A percentile compares a stretch with the other conserved stretches of the same genome.
phyloP scores from a whole-genome alignment of 75 land plant species.

The Larix kaempferi region DNA sequence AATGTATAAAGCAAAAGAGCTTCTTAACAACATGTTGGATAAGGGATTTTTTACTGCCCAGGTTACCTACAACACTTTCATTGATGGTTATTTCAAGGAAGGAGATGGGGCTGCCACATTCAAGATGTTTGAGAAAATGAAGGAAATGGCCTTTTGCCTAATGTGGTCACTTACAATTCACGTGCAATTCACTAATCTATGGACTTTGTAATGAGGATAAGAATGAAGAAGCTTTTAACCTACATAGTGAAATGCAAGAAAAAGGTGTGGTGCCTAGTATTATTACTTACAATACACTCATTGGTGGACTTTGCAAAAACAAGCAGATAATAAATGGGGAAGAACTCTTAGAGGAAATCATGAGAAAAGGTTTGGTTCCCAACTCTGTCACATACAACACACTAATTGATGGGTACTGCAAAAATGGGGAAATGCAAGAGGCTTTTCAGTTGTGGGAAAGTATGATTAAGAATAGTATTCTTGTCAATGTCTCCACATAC shows the following conservation, averaged over 20 bases:
- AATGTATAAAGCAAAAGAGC: constrained; percentile 49
- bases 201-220: constrained; percentile 33
- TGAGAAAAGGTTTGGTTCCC: constrained; percentile 21
- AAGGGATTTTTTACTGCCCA: constrained; percentile 24
- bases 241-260: constrained; percentile 39
- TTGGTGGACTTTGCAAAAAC: constrained; percentile 51
- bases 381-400: constrained; percentile 42
- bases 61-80: constrained; percentile 33
- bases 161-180: constrained; percentile 44
- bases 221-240: constrained; percentile 28
- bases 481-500: constrained; percentile 29
- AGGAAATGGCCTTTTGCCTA: constrained; percentile 20
- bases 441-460: constrained; percentile 24
- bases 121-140: constrained; percentile 40
- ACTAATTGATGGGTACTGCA: constrained; percentile 45
- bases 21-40: constrained; percentile 50
- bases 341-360: constrained; percentile 31
- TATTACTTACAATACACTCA: constrained; percentile 40
- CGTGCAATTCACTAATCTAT: constrained; percentile 31
- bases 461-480: constrained; percentile 24
- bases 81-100: constrained; percentile 49
- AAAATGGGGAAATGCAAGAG: constrained; percentile 27
- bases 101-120: constrained; percentile 31
- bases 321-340: constrained; percentile 41
- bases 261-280: constrained; percentile 23